These are phyloP conservation scores for Urostyla sp. DNA, from an alignment of 73 alveolate genomes.

Conservation along the genomic window DNA sequence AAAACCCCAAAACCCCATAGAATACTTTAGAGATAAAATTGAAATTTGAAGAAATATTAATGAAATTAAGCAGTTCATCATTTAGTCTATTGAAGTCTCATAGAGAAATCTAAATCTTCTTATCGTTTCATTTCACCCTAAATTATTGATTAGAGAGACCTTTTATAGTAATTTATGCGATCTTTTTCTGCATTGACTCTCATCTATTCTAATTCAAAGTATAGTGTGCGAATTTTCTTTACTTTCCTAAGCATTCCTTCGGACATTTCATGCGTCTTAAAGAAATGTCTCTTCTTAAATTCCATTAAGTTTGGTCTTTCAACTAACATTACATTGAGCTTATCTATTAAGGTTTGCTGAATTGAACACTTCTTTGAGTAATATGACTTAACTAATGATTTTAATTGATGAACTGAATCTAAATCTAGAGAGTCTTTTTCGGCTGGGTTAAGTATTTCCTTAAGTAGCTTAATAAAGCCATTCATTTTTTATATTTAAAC, in stretches of 20 bases:
- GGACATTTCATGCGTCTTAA: conserved; percentile 2
- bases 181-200: conserved; percentile 29
- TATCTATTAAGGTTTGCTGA: conserved; percentile 34
- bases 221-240: conserved; percentile 23
- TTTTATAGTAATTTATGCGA: neutral
- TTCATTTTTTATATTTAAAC: conserved; percentile 36
- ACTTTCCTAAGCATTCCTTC: conserved; percentile 4
- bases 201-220: conserved; percentile 44
- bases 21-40: too few species aligned
- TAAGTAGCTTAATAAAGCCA: conserved; percentile 45
- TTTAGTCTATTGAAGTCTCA: too few species aligned
- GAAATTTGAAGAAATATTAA: too few species aligned
- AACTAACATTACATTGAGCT: conserved; percentile 54
- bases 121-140: too few species aligned
- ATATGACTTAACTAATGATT: conserved; percentile 47
- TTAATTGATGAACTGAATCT: conserved; percentile 61
- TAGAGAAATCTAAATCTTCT: too few species aligned
- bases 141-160: too few species aligned
- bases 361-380: conserved; percentile 55
- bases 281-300: conserved; percentile 25
- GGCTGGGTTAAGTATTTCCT: conserved; percentile 57
- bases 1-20: too few species aligned
- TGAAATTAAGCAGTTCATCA: too few species aligned
- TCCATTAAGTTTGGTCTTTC: conserved; percentile 47
- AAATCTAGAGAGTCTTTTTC: conserved; percentile 66